Percentiles rank a stretch among this genome's conserved stretches.
phyloP scores from a whole-genome alignment of 163 green algal genomes.

The Scenedesmus sp. region DNA sequence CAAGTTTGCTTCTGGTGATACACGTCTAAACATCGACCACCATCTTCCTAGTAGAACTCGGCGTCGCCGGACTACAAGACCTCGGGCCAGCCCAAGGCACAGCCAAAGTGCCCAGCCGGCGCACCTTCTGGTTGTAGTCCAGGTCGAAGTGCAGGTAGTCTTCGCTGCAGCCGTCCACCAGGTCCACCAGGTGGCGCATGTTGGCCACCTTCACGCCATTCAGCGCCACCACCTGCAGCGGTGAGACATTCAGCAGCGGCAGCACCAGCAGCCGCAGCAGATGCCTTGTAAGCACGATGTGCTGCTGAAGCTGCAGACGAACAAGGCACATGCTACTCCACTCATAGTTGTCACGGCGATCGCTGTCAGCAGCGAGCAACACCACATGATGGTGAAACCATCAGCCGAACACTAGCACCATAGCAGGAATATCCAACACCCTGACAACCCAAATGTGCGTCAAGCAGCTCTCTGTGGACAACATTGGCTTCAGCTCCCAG shows the following conservation, averaged over 20 bases:
- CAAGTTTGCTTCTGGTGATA: too few species aligned
- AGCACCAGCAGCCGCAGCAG: neutral
- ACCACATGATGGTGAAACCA: neutral
- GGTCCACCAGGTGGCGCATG: slow-evolving; percentile 47
- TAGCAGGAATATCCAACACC: neutral
- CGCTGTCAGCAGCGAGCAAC: too few species aligned
- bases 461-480: slow-evolving; percentile 94
- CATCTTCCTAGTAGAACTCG: too few species aligned
- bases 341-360: too few species aligned
- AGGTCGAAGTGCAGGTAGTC: slow-evolving; percentile 83
- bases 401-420: neutral
- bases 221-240: neutral
- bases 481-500: slow-evolving; percentile 87
- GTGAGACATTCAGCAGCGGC: neutral
- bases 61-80: too few species aligned
- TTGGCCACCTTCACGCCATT: slow-evolving; percentile 73
- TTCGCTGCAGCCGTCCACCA: slow-evolving; percentile 79
- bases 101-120: neutral
- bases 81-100: too few species aligned
- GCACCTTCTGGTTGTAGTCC: slow-evolving; percentile 81
- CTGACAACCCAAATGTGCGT: slow-evolving; percentile 77
- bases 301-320: too few species aligned
- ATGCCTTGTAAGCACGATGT: neutral
- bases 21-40: too few species aligned
- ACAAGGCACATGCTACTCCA: too few species aligned